Base-by-base conservation (phyloP, 1,139 yeast species). In the Suhomyces maxii region DNA sequence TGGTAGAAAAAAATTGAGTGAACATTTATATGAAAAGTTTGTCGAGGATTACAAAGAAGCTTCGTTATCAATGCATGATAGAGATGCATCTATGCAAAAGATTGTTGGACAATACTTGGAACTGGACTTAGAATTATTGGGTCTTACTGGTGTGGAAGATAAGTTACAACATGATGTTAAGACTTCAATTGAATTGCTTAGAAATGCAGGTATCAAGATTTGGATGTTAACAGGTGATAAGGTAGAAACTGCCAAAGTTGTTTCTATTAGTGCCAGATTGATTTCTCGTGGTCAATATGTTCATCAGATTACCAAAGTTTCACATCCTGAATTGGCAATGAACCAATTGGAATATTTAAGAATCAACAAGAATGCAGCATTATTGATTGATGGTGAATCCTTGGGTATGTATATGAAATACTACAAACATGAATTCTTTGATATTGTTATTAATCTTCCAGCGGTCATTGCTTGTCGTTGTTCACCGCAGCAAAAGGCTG, bases 171-270 rank as follows among this genome's bases (percentile, higher is more conserved):
- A 80, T 45, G 91, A 91, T 62, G 97, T 95, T 47, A 93, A 91
- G 64, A 80, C 95, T 0, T 89, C 97, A 0, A 84, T 95, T 50
- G 99, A 95, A 68, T 74, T 93, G 34, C 75, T 95, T 53, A 77
- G 99, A 56, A 93, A 95, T 68, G 99, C 99, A 0, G 99, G 99
- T 2, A 83, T 95, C 48, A 89, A 89, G 60, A 93, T 95, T 44
- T 95, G 99, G 99, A 95, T 95, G 99, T 73, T 95, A 42, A 95
- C 99, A 0, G 99, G 99, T 53, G 99, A 95, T 64, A 95, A 95
- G 64, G 98, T 93, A 8, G 99, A 95, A 67, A 95, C 99, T 0
- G 99, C 99, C 1, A 82, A 89, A 52, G 93, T 99, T 76, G 97
- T 95, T 34, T 90, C 98, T 25, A 88, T 95, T 13, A 88, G 96